Evolutionary conservation across 1,284 basidiomycete genomes (phyloP), one percentile per base, ranked within the genome.

Genomic region (Ustilago trichophora): DNA sequence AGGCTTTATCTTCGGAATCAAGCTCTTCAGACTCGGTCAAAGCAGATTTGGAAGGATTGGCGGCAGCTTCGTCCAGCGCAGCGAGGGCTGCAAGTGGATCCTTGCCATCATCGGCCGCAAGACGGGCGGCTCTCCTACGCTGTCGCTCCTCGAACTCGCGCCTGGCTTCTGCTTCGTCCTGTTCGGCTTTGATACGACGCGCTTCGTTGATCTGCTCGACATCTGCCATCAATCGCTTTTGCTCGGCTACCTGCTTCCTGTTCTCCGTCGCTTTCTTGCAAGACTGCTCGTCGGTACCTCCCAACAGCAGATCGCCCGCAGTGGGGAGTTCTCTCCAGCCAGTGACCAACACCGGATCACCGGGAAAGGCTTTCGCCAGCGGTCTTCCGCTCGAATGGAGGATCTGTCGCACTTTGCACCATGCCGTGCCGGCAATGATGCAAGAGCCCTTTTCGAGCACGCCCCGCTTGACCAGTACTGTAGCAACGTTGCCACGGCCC

Each of bases 281-380:
- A 44, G 92, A 89, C 15, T 87, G 83, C 77, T 97, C 93, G 32
- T 82, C 79, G 16, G 85, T 83, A 2, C 90, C 91, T 67, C 92
- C 88, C 13, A 98, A 84, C 8, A 96, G 88, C 76, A 94, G 89
- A 74, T 98, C 93, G 11, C 96, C 96, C 4, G 94, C 93, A n/a
- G 85, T 84, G 0, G 96, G 96, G 12, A 98, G 86, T 9, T 89
- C 87, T 79, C 92, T 93, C 96, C 96, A 99, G 1, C 96, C 96
- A 1, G 91, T 91, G 15, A 98, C 89, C 18, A 89, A 89, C 21
- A 96, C 89, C 0, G 96, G 93, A 81, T 87, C 90, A 11, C 95
- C 93, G 1, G 96, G 94, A 29, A 84, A 82, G 0, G 90, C 92
- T 31, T 79, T 79, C 54, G 88, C 87, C 38, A 94, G 84, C 2